phyloP scores from a whole-genome alignment of 352 stramenopile genomes.

The Blastocystis sp. region DNA sequence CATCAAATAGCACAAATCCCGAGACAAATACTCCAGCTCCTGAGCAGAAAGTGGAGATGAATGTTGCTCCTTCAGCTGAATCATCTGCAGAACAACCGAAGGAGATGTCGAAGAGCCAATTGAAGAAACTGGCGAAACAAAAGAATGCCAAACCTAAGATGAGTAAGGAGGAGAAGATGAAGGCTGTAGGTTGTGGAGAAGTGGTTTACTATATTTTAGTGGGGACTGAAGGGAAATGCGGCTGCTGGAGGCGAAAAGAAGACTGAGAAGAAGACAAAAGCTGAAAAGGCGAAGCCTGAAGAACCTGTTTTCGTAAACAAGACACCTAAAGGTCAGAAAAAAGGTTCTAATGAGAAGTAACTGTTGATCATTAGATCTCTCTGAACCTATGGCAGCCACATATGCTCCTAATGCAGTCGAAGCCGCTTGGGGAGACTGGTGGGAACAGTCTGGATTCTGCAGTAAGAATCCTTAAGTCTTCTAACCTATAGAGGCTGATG shows the following conservation, averaged over 20 bases:
- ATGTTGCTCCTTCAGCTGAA: not conserved
- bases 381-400: slow-evolving; percentile 81
- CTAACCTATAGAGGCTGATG: slow-evolving; percentile 75
- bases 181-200: slow-evolving; percentile 71
- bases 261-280: slow-evolving; percentile 79
- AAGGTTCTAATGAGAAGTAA: slow-evolving; percentile 71
- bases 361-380: slow-evolving; percentile 75
- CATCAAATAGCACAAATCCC: not conserved
- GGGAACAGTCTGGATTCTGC: slow-evolving; percentile 92
- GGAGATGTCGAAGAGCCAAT: slow-evolving; percentile 88
- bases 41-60: slow-evolving; percentile 4
- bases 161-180: slow-evolving; percentile 70
- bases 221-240: slow-evolving; percentile 71
- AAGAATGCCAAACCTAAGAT: slow-evolving; percentile 80
- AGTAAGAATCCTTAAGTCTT: slow-evolving; percentile 65
- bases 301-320: slow-evolving; percentile 82
- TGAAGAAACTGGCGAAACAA: slow-evolving; percentile 90
- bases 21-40: not conserved
- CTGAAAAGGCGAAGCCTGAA: slow-evolving; percentile 71
- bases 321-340: slow-evolving; percentile 90
- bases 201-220: slow-evolving; percentile 72
- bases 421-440: slow-evolving; percentile 96
- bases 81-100: slow-evolving; percentile 53
- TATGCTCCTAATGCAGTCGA: slow-evolving; percentile 96
- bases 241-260: slow-evolving; percentile 81